These are phyloP conservation scores for Plantago major DNA, from an alignment of 257 asterid genomes.

Conservation along the genomic window DNA sequence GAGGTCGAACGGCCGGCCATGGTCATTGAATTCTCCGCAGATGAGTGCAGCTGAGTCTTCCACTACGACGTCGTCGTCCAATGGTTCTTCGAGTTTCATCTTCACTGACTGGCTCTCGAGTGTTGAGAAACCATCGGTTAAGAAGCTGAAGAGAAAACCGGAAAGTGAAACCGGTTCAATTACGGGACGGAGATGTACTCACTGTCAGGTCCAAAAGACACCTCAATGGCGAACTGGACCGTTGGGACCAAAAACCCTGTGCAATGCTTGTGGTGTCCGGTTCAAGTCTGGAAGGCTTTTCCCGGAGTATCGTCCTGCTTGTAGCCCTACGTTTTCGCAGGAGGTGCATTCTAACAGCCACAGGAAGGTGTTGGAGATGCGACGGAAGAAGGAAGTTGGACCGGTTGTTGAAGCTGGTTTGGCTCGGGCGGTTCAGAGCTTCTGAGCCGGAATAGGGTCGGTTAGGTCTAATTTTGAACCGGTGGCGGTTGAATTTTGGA, in stretches of 20 bases:
- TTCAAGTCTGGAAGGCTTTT: slow-evolving; percentile 80
- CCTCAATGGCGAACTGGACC: slow-evolving; percentile 95
- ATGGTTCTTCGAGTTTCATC: slow-evolving; percentile 30
- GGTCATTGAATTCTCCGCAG: slow-evolving; percentile 43
- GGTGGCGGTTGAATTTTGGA: slow-evolving; percentile 38
- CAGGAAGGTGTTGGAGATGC: slow-evolving; percentile 81
- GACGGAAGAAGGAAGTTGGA: slow-evolving; percentile 46
- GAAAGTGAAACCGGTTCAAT: slow-evolving; percentile 36
- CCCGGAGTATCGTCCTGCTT: slow-evolving; percentile 80
- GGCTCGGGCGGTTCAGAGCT: slow-evolving; percentile 27
- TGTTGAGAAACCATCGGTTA: slow-evolving; percentile 41
- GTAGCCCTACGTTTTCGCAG: slow-evolving; percentile 71
- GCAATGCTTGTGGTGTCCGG: slow-evolving; percentile 89
- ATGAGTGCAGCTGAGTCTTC: slow-evolving; percentile 37
- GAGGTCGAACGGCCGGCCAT: slow-evolving; percentile 36
- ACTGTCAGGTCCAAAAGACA: slow-evolving; percentile 72
- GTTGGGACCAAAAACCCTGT: slow-evolving; percentile 66
- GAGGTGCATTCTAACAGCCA: slow-evolving; percentile 73
- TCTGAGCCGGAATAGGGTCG: slow-evolving; percentile 19
- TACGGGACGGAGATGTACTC: slow-evolving; percentile 60
- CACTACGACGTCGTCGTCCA: slow-evolving; percentile 42
- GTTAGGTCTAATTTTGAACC: slow-evolving; percentile 13
- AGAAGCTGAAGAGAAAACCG: slow-evolving; percentile 48
- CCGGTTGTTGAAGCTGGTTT: slow-evolving; percentile 25
- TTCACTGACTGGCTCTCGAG: slow-evolving; percentile 30